Base-by-base conservation (phyloP, 2,329 filamentous ascomycete species). In the Diplodia seriata region DNA sequence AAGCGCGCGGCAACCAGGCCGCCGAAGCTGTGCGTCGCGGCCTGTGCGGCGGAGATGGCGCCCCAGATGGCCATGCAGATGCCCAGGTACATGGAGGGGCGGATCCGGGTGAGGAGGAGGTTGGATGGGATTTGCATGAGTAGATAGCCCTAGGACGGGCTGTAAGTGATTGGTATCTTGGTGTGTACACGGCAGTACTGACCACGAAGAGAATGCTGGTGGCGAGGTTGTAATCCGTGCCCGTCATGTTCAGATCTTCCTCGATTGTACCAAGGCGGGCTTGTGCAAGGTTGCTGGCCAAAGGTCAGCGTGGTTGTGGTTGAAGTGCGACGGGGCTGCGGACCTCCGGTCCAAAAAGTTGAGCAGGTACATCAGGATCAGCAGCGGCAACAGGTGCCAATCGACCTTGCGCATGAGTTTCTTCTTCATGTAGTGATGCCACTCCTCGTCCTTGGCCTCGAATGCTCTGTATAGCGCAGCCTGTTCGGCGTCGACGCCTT, bases 281-380 rank as follows among this genome's bases (percentile, higher is more conserved):
- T 79, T 82, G 93, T 49, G 90, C 90, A 69, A 92, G 90, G 73
- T 93, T 93, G 54, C 91, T 92, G 29, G 87, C 7, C 5, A 20
- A 5, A 6, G 5, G 40, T 68, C 14, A 68, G 50, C 26, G 23
- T 4, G 14, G 11, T 33, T 4, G 3, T 26, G 20, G n/a, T 12
- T 18, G 4, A 8, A 31, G 12, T n/a, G 9, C 11, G 9, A 40
- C n/a, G 14, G 2, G 18, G 49, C 5, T 7, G 56, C 53, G 18
- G 33, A 61, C 49, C 57, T 68, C 20, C 61, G 59, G 43, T 77
- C 75, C 7, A 77, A 71, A 33, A 76, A 71, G 51, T 76, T 76
- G 63, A 77, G 72, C 15, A 76, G 11, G 50, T 75, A 76, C 33
- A 77, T 72, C 9, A 73, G 55, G 50, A 75, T 74, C 9, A 76